phyloP scores from a whole-genome alignment of 2,329 filamentous ascomycete genomes.

The Exutisphaerella laricina region DNA sequence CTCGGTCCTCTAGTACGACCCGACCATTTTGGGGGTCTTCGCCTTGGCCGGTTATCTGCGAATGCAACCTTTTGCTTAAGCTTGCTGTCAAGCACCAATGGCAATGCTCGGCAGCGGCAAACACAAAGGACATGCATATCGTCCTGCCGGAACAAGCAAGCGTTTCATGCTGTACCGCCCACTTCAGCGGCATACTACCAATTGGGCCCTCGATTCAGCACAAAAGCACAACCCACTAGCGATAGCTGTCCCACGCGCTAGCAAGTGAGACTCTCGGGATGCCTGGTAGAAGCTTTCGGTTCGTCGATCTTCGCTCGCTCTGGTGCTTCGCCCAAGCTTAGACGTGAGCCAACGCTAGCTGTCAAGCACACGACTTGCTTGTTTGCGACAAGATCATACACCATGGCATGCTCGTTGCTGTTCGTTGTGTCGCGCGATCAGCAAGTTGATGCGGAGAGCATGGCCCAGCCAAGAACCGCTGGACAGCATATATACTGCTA shows the following conservation, averaged over 20 bases:
- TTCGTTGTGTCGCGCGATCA: neutral
- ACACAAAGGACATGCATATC: neutral
- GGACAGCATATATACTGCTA: conserved; percentile 3
- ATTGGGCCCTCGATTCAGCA: too few relatives aligned
- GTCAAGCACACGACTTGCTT: conserved; percentile 17
- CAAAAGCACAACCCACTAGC: neutral
- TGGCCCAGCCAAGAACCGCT: neutral
- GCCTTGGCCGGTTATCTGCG: neutral
- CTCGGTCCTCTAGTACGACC: too few relatives aligned
- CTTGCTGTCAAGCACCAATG: neutral
- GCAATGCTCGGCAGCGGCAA: neutral
- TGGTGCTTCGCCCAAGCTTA: conserved; percentile 15
- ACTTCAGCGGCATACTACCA: too few relatives aligned
- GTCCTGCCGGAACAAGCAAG: neutral
- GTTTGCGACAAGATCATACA: conserved; percentile 14
- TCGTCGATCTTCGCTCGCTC: conserved; percentile 15
- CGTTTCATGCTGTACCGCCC: too few relatives aligned
- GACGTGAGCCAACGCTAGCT: conserved; percentile 1
- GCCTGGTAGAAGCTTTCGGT: neutral
- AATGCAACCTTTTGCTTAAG: neutral
- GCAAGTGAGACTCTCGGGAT: neutral
- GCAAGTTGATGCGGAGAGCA: neutral
- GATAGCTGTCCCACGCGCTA: neutral
- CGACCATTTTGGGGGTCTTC: neutral
- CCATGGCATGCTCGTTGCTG: conserved; percentile 2